Conservation (phyloP, 257 asterid genomes). For the Striga asiatica region DNA sequence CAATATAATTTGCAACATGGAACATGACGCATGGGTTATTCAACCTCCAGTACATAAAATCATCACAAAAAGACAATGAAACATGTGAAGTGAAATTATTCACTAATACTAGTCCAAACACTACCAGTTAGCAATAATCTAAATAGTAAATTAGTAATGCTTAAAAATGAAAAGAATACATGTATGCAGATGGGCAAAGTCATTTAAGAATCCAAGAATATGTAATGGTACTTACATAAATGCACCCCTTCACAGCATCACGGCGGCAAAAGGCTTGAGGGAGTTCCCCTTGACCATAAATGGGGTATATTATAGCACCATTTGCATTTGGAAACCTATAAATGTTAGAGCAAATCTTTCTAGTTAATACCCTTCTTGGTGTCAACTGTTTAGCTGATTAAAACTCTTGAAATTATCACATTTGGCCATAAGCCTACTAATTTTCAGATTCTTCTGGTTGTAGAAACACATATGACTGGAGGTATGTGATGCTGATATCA, state of each 20-base stretch:
- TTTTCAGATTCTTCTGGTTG: no score
- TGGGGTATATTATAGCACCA: constrained; percentile 89
- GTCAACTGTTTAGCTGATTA: constrained; percentile 8
- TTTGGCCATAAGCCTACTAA: no score
- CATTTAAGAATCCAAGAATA: constrained; percentile 13
- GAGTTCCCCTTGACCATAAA: constrained; percentile 89
- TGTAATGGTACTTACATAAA: constrained; percentile 42
- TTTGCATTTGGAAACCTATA: constrained; percentile 80
- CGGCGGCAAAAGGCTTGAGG: constrained; percentile 97
- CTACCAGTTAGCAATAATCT: no score
- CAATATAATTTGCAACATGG: no score
- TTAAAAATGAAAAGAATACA: background rate
- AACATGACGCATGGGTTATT: no score
- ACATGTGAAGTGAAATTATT: no score
- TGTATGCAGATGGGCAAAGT: background rate
- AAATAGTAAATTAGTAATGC: no score
- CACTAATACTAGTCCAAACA: background rate
- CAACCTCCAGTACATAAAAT: no score
- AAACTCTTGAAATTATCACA: constrained; percentile 1
- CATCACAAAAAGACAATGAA: background rate
- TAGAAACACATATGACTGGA: no score
- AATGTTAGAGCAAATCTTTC: constrained; percentile 8
- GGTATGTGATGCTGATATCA: no score
- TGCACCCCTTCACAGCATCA: constrained; percentile 96
- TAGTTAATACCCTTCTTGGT: constrained; percentile 11